These are phyloP conservation scores for Botryotinia narcissicola DNA, from an alignment of 2,329 filamentous ascomycete genomes.

Conservation along the genomic window DNA sequence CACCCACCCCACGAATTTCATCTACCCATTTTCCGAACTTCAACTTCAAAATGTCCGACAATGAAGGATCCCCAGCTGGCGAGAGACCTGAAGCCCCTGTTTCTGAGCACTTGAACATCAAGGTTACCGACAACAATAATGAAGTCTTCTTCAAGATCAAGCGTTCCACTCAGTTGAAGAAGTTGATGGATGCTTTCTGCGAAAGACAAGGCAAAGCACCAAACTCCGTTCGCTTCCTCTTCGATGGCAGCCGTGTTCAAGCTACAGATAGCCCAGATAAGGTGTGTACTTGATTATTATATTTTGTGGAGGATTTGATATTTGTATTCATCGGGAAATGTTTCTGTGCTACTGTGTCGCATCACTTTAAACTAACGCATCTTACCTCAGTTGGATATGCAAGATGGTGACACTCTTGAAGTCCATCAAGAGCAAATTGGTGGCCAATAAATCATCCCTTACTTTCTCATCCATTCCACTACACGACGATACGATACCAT, in stretches of 20 bases:
- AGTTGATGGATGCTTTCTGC: constrained; percentile 98
- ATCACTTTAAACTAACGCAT: constrained; percentile 1
- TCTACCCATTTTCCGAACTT: background rate
- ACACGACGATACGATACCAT: constrained; percentile 15
- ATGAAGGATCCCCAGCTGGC: constrained; percentile 46
- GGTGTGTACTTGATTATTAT: constrained; percentile 55
- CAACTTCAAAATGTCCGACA: constrained; percentile 41
- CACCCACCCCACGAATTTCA: constrained; percentile 7
- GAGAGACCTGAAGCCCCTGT: constrained; percentile 36
- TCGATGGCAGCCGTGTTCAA: constrained; percentile 92
- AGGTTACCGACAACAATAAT: constrained; percentile 98
- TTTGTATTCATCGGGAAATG: no score
- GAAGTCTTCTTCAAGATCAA: constrained; percentile 99
- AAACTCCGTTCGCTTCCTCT: constrained; percentile 85
- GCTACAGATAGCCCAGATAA: constrained; percentile 85
- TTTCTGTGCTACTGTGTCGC: constrained; percentile 8
- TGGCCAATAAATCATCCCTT: constrained; percentile 45
- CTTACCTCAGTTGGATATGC: constrained; percentile 83
- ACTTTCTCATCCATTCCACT: background rate
- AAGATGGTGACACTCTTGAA: constrained; percentile 91
- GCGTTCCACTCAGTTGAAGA: constrained; percentile 90
- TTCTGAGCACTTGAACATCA: constrained; percentile 93
- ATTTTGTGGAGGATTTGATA: background rate
- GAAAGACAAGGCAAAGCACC: constrained; percentile 89
- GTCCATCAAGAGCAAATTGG: constrained; percentile 99